These are phyloP conservation scores for Lithocarpus polystachyus DNA, from an alignment of 306 rosid species.

Conservation along the genomic window DNA sequence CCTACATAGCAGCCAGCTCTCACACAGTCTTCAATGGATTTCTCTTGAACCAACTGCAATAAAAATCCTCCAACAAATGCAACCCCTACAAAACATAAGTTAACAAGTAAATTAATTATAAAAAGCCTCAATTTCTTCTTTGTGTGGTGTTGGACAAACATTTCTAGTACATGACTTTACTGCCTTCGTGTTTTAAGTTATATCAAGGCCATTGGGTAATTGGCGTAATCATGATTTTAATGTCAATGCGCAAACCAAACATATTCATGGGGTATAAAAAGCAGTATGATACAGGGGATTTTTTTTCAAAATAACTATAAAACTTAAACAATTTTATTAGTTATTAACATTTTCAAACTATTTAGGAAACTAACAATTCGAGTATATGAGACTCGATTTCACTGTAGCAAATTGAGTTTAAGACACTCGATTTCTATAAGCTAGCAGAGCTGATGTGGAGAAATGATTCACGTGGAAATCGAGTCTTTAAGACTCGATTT, in stretches of 20 bases:
- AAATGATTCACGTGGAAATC: too few species aligned
- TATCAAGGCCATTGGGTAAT: neutral
- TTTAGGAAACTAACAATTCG: too few species aligned
- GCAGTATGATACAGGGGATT: neutral
- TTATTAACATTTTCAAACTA: too few species aligned
- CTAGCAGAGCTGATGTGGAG: too few species aligned
- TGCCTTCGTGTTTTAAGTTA: too few species aligned
- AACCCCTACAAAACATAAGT: conserved; percentile 56
- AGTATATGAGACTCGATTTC: too few species aligned
- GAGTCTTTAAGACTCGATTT: too few species aligned
- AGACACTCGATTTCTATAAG: too few species aligned
- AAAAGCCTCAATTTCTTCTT: neutral
- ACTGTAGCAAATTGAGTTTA: too few species aligned
- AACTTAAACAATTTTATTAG: too few species aligned
- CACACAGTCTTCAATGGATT: conserved; percentile 76
- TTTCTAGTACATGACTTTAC: neutral
- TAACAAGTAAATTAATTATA: neutral
- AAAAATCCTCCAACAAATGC: conserved; percentile 97
- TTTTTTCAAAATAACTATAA: too few species aligned
- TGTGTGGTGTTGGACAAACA: neutral
- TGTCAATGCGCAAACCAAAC: neutral
- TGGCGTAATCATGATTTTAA: neutral
- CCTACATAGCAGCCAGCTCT: conserved; percentile 82
- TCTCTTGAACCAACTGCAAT: conserved; percentile 70
- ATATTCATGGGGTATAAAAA: neutral